Evolutionary conservation across 306 rosid species (phyloP).

Genomic region (Sphenostylis stenocarpa): DNA sequence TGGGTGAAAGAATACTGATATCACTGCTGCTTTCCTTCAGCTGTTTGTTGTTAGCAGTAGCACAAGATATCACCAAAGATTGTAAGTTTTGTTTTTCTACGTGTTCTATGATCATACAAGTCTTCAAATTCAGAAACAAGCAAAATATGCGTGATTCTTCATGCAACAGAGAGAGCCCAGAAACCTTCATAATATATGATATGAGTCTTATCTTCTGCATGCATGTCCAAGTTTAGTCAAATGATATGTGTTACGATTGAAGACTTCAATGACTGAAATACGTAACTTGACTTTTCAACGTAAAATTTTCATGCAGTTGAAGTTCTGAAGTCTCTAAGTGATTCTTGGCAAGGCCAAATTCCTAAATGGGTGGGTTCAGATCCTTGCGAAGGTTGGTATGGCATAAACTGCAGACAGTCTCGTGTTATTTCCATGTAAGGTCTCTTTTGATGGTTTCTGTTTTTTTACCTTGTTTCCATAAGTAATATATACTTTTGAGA

Average conservation of each 20-base stretch:
- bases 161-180: neutral
- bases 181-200: neutral
- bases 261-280: neutral
- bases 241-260: neutral
- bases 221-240: neutral
- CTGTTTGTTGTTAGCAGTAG: neutral
- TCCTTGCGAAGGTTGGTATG: slow-evolving; percentile 36
- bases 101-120: neutral
- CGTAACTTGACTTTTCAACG: neutral
- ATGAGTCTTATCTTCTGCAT: neutral
- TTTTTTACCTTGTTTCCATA: neutral
- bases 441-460: neutral
- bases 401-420: slow-evolving; percentile 30
- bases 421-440: slow-evolving; percentile 42
- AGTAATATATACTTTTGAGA: neutral
- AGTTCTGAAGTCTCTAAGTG: slow-evolving; percentile 14
- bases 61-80: slow-evolving; percentile 9
- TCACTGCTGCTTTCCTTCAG: slow-evolving; percentile 1
- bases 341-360: neutral
- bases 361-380: slow-evolving; percentile 31
- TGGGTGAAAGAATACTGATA: neutral
- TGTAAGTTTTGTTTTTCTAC: neutral
- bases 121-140: neutral
- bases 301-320: slow-evolving; percentile 18
- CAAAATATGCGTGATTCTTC: neutral